These are phyloP conservation scores for Ilyonectria destructans DNA, from an alignment of 2,329 filamentous ascomycete genomes.

Conservation along the genomic window DNA sequence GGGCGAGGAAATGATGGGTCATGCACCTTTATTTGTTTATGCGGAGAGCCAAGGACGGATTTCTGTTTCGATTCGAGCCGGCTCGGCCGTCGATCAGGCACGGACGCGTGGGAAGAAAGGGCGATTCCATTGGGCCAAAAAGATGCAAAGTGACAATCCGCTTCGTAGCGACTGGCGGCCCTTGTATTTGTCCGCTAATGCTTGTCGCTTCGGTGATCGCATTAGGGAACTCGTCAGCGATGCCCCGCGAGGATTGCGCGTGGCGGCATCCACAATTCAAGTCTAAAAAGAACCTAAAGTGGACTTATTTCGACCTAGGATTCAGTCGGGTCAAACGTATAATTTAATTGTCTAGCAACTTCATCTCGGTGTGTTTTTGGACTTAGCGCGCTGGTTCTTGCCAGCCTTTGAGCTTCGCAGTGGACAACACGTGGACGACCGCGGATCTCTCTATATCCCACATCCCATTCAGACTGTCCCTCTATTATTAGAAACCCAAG, in stretches of 20 bases:
- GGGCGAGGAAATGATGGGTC: constrained; percentile 1
- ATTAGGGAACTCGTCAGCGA: constrained; percentile 16
- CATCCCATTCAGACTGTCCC: too few species aligned
- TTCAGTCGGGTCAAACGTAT: too few species aligned
- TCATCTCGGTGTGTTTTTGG: not conserved
- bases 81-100: constrained; percentile 2
- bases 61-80: not conserved
- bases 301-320: not conserved
- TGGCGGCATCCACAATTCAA: constrained; percentile 1
- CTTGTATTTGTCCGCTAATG: constrained; percentile 32
- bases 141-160: constrained; percentile 13
- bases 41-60: not conserved
- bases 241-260: not conserved
- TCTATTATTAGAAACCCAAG: too few species aligned
- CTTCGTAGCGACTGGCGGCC: constrained; percentile 26
- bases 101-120: constrained; percentile 34
- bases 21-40: constrained; percentile 18
- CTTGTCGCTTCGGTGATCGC: constrained; percentile 23
- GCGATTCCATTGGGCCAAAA: constrained; percentile 40
- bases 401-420: too few species aligned
- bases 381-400: too few species aligned
- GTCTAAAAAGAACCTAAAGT: constrained; percentile 20
- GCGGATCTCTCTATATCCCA: too few species aligned
- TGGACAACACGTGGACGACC: too few species aligned
- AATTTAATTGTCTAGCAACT: too few species aligned